Evolutionary conservation across 345 rosid species (phyloP), one percentile per base, ranked within the genome.

Genomic region (Moricandia moricandioides): DNA sequence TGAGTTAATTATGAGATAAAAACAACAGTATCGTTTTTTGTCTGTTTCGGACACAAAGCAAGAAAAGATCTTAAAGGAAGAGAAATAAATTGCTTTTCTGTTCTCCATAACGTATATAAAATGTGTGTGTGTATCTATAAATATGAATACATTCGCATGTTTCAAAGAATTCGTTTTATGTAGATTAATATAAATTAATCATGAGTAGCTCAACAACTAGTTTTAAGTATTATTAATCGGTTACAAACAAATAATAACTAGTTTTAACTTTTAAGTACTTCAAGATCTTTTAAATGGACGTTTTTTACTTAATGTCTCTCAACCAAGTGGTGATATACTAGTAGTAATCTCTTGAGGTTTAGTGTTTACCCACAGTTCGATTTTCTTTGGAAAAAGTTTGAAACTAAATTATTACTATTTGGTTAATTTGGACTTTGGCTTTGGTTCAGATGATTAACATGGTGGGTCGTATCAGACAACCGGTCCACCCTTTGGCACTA

Each of bases 21-120:
- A 68, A 78, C 78, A 62, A 73, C 71, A 68, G 62, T 73, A 78
- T 73, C 78, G 68, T 30, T 5, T 54, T 70, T 78, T 78, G 74
- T 78, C 74, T 73, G 69, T 57, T 68, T 68, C 27, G 70, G 74
- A 73, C 74, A 67, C 74, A 68, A 73, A 73, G 70, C 70, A 73
- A 78, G 64, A 69, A 65, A 72, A 51, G 13, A 45, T 78, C 72
- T 78, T 35, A 78, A 72, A 67, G 40, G 39, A 18, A 52, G 73
- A 66, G 69, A 66, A 61, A 72, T 72, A 51, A 39, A 60, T 71
- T 71, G 67, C 80, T 70, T 70, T 68, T 55, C 12, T 72, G 29
- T 72, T 72, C 64, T 72, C 73, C 68, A 72, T 59, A 77, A 70
- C 71, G 71, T 69, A 21, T 55, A 56, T 40, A 8, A 2, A 11